A percentile compares a stretch with the other conserved stretches of the same genome.
phyloP scores from a whole-genome alignment of 73 alveolate genomes.

The Paramecium sonneborni region DNA sequence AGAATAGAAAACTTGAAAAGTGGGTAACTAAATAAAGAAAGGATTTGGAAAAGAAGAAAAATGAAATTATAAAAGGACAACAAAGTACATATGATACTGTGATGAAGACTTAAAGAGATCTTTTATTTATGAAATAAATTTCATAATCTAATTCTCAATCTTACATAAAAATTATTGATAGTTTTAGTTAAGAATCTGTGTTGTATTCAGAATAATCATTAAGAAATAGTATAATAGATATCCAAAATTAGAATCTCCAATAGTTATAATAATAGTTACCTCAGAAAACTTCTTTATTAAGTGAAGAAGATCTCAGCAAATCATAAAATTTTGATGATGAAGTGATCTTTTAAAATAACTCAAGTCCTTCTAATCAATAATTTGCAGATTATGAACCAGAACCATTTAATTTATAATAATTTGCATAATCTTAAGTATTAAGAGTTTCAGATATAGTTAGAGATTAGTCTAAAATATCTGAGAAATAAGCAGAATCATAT shows the following conservation, averaged over 20 bases:
- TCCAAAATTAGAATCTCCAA: neutral
- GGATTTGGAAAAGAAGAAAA: constrained; percentile 69
- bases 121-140: constrained; percentile 33
- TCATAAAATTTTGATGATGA: constrained; percentile 27
- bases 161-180: constrained; percentile 39
- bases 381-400: constrained; percentile 7
- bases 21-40: constrained; percentile 75
- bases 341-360: neutral
- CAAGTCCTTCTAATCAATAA: neutral
- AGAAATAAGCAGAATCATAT: constrained; percentile 47
- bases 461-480: constrained; percentile 23
- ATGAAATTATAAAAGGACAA: constrained; percentile 68
- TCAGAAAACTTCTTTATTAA: neutral
- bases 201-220: constrained; percentile 25
- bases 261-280: neutral
- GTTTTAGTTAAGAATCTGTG: constrained; percentile 53
- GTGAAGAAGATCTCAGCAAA: constrained; percentile 27
- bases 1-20: constrained; percentile 68
- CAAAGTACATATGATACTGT: constrained; percentile 71
- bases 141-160: constrained; percentile 43
- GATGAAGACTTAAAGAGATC: constrained; percentile 72
- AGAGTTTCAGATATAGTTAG: constrained; percentile 21
- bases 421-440: constrained; percentile 30
- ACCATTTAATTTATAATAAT: neutral
- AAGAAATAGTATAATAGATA: constrained; percentile 23